These are phyloP conservation scores for Anthoceros angustus DNA, from an alignment of 225 moss, liverwort and hornwort species.

Conservation along the genomic window DNA sequence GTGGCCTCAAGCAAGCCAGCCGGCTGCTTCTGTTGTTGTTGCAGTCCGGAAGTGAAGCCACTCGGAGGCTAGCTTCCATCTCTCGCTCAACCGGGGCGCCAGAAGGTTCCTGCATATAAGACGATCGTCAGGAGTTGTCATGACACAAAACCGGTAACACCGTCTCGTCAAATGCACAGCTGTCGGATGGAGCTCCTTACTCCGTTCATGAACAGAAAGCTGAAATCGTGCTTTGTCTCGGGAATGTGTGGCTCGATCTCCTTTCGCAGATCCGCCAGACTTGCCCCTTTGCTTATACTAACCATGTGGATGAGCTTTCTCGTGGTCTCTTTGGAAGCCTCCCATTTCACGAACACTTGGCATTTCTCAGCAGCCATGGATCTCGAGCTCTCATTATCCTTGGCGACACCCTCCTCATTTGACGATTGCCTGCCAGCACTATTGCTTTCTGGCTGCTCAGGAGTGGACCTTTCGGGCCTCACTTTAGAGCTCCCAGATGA, in stretches of 20 bases:
- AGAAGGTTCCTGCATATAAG: conserved; percentile 39
- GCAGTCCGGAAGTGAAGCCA: conserved; percentile 52
- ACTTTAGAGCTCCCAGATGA: neutral
- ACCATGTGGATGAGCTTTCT: conserved; percentile 62
- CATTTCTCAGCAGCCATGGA: conserved; percentile 25
- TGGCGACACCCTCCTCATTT: conserved; percentile 15
- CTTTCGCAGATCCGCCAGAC: conserved; percentile 49
- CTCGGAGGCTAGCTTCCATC: conserved; percentile 48
- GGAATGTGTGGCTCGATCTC: conserved; percentile 62
- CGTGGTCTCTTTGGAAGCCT: conserved; percentile 49
- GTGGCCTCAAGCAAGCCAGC: conserved; percentile 64
- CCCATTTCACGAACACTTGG: conserved; percentile 85
- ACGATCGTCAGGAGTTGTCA: neutral
- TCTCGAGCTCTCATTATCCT: conserved; percentile 46
- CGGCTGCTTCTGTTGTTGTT: conserved; percentile 33
- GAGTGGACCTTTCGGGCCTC: neutral
- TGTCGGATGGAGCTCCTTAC: neutral
- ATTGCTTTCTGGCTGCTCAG: neutral
- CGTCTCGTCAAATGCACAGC: too few species aligned
- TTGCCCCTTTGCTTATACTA: conserved; percentile 34
- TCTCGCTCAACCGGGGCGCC: conserved; percentile 69
- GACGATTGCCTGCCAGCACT: conserved; percentile 9
- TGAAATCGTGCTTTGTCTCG: conserved; percentile 39
- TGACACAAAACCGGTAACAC: neutral
- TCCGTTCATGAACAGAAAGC: conserved; percentile 70